Conservation (phyloP, 2,329 filamentous ascomycete genomes). For the Amauroascus verrucosus region DNA sequence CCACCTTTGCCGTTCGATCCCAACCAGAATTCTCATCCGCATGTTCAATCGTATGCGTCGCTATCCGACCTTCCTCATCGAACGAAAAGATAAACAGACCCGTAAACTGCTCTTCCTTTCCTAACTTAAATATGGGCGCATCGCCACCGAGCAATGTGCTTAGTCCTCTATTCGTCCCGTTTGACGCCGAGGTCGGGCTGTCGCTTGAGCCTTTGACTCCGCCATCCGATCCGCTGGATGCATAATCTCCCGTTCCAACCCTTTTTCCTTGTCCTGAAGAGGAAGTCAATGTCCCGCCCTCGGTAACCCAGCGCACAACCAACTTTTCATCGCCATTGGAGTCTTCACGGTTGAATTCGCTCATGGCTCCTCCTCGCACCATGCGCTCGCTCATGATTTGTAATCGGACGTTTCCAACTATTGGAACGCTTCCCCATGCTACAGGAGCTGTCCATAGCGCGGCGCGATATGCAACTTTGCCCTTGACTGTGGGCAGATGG, state of each 20-base stretch:
- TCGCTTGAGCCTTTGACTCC: neutral
- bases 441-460: conserved; percentile 93
- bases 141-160: conserved; percentile 45
- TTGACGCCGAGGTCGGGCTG: conserved; percentile 19
- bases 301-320: conserved; percentile 80
- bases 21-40: conserved; percentile 72
- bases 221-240: conserved; percentile 2
- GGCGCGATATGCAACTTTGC: conserved; percentile 79
- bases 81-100: conserved; percentile 95
- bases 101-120: conserved; percentile 66
- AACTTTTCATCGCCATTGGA: conserved; percentile 57
- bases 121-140: conserved; percentile 39
- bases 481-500: conserved; percentile 80
- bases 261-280: neutral
- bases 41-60: conserved; percentile 88
- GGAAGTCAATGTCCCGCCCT: conserved; percentile 19
- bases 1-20: conserved; percentile 75
- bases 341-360: conserved; percentile 29
- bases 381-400: conserved; percentile 86
- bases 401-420: conserved; percentile 80
- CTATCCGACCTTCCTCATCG: conserved; percentile 70
- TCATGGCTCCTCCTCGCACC: conserved; percentile 45
- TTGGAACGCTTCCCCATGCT: conserved; percentile 85
- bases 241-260: neutral
- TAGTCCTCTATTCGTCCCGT: conserved; percentile 32